Conservation (phyloP, 176 grass and related monocot species). For the Lolium rigidum region DNA sequence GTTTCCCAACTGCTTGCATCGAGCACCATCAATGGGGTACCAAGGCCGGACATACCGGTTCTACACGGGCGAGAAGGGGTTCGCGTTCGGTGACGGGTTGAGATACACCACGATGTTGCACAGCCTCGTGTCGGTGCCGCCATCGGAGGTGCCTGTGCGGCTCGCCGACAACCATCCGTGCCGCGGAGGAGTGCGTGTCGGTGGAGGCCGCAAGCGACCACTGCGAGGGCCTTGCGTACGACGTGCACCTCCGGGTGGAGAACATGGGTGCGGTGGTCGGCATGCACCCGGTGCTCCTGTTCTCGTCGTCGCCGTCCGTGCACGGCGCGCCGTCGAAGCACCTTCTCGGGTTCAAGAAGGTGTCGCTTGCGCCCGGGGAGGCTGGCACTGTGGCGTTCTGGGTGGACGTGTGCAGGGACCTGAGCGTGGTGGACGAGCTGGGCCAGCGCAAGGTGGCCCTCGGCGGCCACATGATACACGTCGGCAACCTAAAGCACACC, state of each 20-base stretch:
- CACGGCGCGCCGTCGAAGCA: conserved; percentile 86
- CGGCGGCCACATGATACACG: conserved; percentile 71
- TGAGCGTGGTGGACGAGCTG: conserved; percentile 84
- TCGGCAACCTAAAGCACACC: conserved; percentile 84
- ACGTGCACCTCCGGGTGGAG: conserved; percentile 60
- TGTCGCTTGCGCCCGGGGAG: conserved; percentile 56
- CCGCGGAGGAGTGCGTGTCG: conserved; percentile 60
- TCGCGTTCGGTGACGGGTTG: conserved; percentile 85
- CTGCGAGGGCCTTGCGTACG: conserved; percentile 61
- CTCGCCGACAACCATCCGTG: conserved; percentile 77
- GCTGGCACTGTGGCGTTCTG: conserved; percentile 64
- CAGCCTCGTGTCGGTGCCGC: conserved; percentile 61
- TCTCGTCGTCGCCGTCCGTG: conserved; percentile 75
- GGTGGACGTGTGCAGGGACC: conserved; percentile 89
- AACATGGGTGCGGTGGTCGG: conserved; percentile 61
- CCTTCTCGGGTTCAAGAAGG: conserved; percentile 81
- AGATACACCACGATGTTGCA: conserved; percentile 81
- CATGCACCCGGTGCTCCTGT: conserved; percentile 80
- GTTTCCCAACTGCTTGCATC: too few relatives aligned
- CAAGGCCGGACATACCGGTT: conserved; percentile 92
- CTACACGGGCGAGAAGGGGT: conserved; percentile 82
- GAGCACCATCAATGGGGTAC: conserved; percentile 22
- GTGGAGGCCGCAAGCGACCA: conserved; percentile 58
- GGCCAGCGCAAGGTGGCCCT: conserved; percentile 80
- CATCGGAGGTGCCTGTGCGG: conserved; percentile 57